phyloP scores from a whole-genome alignment of 2,329 filamentous ascomycete genomes.

The Teratosphaeria pseudoeucalypti region DNA sequence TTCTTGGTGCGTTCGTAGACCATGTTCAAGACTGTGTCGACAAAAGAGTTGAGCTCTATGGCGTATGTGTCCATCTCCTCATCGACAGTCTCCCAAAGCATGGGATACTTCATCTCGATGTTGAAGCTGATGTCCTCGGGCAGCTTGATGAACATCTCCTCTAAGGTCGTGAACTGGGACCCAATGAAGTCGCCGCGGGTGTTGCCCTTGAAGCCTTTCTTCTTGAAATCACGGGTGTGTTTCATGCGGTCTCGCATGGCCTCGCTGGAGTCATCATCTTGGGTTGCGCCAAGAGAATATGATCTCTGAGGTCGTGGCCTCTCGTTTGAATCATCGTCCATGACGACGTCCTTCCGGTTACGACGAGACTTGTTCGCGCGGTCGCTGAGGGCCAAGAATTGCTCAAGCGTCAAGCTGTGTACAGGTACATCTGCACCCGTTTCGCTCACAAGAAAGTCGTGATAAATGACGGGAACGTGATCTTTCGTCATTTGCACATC shows the following conservation, averaged over 20 bases:
- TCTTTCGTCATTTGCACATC: constrained; percentile 99
- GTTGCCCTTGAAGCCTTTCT: constrained; percentile 92
- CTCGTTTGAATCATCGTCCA: not conserved
- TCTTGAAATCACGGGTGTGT: constrained; percentile 89
- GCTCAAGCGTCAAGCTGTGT: constrained; percentile 86
- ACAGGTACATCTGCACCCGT: constrained; percentile 95
- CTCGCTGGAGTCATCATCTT: constrained; percentile 35
- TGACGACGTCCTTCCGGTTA: constrained; percentile 4
- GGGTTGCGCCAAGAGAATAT: constrained; percentile 48
- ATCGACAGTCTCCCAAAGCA: constrained; percentile 90
- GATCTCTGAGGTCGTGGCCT: constrained; percentile 34
- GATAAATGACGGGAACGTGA: constrained; percentile 94
- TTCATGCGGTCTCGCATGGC: constrained; percentile 78
- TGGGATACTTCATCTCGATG: constrained; percentile 98
- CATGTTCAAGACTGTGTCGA: constrained; percentile 80
- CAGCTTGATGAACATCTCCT: constrained; percentile 81
- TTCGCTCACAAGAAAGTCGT: constrained; percentile 95
- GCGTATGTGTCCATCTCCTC: constrained; percentile 96
- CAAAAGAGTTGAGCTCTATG: constrained; percentile 91
- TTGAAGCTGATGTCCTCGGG: constrained; percentile 85
- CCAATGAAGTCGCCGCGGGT: constrained; percentile 90
- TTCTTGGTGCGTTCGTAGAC: constrained; percentile 77
- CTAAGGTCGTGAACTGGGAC: constrained; percentile 86
- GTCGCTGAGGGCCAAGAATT: constrained; percentile 54
- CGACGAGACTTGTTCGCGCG: constrained; percentile 4